These are phyloP conservation scores for Aspergillus texensis DNA, from an alignment of 2,329 filamentous ascomycete species.

Conservation along the genomic window DNA sequence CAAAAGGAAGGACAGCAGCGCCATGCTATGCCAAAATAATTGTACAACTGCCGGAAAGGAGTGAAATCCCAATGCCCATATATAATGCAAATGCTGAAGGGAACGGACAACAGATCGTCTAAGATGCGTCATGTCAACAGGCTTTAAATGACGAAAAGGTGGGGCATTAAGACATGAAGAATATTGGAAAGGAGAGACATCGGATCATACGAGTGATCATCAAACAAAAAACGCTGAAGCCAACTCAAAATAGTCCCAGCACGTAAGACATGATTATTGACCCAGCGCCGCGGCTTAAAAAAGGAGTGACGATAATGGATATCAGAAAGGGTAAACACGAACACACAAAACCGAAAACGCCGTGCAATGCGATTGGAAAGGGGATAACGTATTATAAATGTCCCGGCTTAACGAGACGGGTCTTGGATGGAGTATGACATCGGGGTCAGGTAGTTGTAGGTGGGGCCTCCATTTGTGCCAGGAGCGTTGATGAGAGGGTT, in stretches of 20 bases:
- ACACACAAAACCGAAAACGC: constrained; percentile 11
- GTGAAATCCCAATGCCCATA: constrained; percentile 37
- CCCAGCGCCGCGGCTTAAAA: constrained; percentile 27
- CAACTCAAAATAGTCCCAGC: constrained; percentile 25
- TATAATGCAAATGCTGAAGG: constrained; percentile 33
- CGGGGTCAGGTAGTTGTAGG: constrained; percentile 38
- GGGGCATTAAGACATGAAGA: constrained; percentile 36
- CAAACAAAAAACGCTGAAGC: constrained; percentile 17
- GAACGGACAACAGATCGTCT: constrained; percentile 39
- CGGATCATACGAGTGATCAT: constrained; percentile 32
- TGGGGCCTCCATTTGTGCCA: constrained; percentile 31
- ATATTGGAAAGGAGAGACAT: constrained; percentile 37
- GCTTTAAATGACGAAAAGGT: constrained; percentile 19
- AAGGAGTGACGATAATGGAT: constrained; percentile 34
- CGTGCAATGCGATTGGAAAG: constrained; percentile 18
- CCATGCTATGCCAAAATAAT: constrained; percentile 39
- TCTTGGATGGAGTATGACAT: constrained; percentile 38
- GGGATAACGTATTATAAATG: constrained; percentile 10
- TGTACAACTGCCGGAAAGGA: constrained; percentile 39
- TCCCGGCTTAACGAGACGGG: constrained; percentile 26
- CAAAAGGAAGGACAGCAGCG: constrained; percentile 42
- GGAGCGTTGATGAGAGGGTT: constrained; percentile 32
- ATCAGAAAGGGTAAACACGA: constrained; percentile 5
- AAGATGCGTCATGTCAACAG: constrained; percentile 30
- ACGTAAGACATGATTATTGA: constrained; percentile 26